phyloP scores from a whole-genome alignment of 139 green algal species.

The Gonium pectorale region DNA sequence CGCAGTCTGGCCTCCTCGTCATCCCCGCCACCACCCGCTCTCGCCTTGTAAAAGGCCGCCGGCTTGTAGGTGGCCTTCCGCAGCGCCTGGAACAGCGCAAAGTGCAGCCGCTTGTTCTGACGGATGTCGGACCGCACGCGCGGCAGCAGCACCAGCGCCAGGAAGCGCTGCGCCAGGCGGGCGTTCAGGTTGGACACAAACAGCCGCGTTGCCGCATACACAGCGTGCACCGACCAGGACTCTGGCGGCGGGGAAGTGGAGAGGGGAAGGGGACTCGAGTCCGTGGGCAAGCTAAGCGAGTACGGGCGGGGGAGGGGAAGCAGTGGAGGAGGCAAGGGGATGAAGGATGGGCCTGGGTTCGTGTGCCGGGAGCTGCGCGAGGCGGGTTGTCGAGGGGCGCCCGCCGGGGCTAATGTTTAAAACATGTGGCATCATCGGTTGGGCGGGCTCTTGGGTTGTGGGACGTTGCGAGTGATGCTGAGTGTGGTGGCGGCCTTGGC shows the following conservation, averaged over 20 bases:
- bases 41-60: conserved; percentile 96
- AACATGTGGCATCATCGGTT: no score
- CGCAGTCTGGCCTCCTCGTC: no score
- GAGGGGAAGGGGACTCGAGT: not conserved
- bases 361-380: no score
- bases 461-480: no score
- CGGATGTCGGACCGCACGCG: conserved; percentile 90
- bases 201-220: conserved; percentile 91
- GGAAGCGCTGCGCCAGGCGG: conserved; percentile 87
- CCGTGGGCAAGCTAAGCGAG: no score
- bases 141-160: conserved; percentile 95
- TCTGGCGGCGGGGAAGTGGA: conserved; percentile 34
- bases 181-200: conserved; percentile 98
- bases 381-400: no score
- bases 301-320: no score
- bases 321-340: no score
- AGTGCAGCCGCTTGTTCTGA: conserved; percentile 91
- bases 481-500: no score
- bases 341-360: no score
- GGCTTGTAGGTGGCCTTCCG: conserved; percentile 99
- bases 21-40: not conserved
- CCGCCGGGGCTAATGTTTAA: no score
- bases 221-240: conserved; percentile 81
- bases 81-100: conserved; percentile 96
- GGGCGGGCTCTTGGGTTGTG: no score